Conservation (phyloP, 1,284 basidiomycete species). For the Ustilago nuda region DNA sequence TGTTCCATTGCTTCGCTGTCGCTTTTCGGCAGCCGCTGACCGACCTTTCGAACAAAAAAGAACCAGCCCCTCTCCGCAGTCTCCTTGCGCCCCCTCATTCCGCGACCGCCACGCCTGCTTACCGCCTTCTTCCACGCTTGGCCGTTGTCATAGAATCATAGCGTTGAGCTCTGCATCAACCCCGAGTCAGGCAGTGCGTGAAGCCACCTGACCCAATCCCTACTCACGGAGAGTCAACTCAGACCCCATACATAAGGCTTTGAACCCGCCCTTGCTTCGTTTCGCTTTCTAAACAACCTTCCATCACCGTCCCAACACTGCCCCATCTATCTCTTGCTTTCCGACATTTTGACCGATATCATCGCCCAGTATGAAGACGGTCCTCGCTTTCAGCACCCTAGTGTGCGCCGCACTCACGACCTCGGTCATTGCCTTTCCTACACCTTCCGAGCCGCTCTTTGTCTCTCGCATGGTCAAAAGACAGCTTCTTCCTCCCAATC, state of each 20-base stretch:
- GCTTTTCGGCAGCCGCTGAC: slow-evolving; percentile 19
- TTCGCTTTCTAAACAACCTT: background rate
- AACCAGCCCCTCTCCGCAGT: background rate
- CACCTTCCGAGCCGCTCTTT: slow-evolving; percentile 25
- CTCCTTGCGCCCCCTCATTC: slow-evolving; percentile 18
- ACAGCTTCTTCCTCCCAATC: slow-evolving; percentile 3
- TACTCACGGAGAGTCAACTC: background rate
- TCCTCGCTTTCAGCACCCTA: slow-evolving; percentile 14
- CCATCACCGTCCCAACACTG: background rate
- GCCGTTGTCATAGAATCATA: background rate
- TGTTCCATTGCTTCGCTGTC: slow-evolving; percentile 23
- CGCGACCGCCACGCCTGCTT: slow-evolving; percentile 10
- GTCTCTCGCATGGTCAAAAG: slow-evolving; percentile 34
- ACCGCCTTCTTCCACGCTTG: background rate
- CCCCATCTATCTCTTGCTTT: background rate
- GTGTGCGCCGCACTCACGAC: slow-evolving; percentile 15
- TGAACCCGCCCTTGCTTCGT: background rate
- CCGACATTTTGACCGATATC: background rate
- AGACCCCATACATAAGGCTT: background rate
- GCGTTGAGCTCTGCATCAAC: background rate
- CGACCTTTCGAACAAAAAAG: slow-evolving; percentile 15
- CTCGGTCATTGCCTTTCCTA: slow-evolving; percentile 15
- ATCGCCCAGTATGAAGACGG: slow-evolving; percentile 22
- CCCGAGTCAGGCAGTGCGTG: background rate
- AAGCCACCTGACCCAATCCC: background rate